Base-by-base conservation (phyloP, 345 rosid species). In the Rhizophora mangle region DNA sequence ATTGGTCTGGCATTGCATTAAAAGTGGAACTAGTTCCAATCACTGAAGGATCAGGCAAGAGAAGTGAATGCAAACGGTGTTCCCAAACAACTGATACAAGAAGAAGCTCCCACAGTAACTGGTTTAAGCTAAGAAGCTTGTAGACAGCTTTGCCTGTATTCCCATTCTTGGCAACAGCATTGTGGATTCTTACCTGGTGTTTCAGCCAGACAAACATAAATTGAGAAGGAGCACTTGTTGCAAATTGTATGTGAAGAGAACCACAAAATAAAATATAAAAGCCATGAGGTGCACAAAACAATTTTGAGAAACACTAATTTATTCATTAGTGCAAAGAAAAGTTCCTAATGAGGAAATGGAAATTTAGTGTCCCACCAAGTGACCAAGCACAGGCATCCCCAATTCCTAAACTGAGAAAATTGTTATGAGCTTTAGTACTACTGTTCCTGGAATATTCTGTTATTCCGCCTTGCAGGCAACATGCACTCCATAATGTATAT, bases 21-120 rank as follows among this genome's bases (percentile, higher is more conserved):
- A 75, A 81, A 68, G 64, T 49, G 65, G 78, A 71, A 74, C 69
- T 80, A 66, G 67, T 31, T 46, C 72, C 65, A 52, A 83, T 76
- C 65, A 72, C 65, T 27, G 82, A 78, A 70, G 85, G 80, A 77
- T 81, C 83, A 77, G 82, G 81, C 72, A 60, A 82, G 30, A 82
- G 77, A 53, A 95, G 82, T 19, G 91, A 85, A 75, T 86, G 82
- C 74, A 95, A 59, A 26, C 98, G 91, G 29, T 68, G 61, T 80
- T 92, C 86, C 99, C 99, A 95, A 64, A 89, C 75, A 73, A 60
- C 77, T 51, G 98, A 85, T 80, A 82, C 88, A 72, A 95, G 84
- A 74, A 89, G 76, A 71, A 95, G 91, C 70, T 89, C 94, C 99
- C 94, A 92, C 70, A 84, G 66, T 66, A 86, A 47, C 49, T 84